Evolutionary conservation across 805 yeast genomes (phyloP), one percentile per base, ranked within the genome.

Genomic region (Metschnikowia gruessii): DNA sequence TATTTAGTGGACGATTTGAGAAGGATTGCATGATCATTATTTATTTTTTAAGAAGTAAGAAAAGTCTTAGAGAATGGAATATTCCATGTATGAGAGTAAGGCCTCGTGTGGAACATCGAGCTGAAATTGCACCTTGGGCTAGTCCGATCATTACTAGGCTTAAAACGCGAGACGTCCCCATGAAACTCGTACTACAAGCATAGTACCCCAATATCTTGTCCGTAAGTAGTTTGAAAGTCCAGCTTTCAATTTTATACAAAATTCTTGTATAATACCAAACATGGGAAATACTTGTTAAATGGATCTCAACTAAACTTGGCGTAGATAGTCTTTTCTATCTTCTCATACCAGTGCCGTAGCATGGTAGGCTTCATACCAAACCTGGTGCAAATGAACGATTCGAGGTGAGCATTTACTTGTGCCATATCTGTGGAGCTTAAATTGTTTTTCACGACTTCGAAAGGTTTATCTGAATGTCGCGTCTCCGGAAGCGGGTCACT

Each of bases 311-410:
- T 11, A 26, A 40, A 10, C 34, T 31, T 40, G 16, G 34, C 28
- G 10, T 33, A 17, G 24, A 41, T 28, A 41, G 16, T 34, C 16
- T 35, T 26, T 12, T 43, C 47, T 12, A 43, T 28, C 19, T 29
- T 39, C 9, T 39, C 40, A 34, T 35, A 29, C 35, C 42, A 11
- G 18, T 8, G 9, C 3, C 19, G 16, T 8, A 45, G 43, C 21
- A 41, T 49, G 28, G 37, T 29, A 1, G 29, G 42, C 16, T 28
- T 37, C 36, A 49, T 10, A 9, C 49, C 46, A 26, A 42, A 45
- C 37, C 29, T 41, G 10, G 35, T 10, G 40, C 46, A 49, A 34
- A 49, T 32, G 29, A 19, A 45, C 18, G 26, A 21, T 30, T 41
- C 43, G n/a, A 49, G 45, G 11, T 28, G 31, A 12, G 22, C 11